Evolutionary conservation across 441 rosid genomes (phyloP), one percentile per base, ranked within the genome.

Genomic region (Omphalea diandra): DNA sequence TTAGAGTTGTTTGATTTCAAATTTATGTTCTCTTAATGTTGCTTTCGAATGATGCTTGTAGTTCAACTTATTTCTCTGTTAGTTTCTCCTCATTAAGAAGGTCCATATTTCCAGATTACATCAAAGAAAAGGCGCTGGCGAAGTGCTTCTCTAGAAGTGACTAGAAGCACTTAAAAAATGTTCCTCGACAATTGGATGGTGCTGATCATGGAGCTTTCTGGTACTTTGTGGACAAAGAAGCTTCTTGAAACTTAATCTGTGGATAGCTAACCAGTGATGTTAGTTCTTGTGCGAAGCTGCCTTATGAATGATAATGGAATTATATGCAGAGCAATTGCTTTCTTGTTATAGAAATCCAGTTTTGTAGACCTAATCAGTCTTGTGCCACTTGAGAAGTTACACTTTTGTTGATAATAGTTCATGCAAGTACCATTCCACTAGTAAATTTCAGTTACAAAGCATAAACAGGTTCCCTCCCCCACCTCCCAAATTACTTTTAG

Each of bases 121-220:
- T 64, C 79, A 33, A 81, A 80, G 80, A 88, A 80, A 64, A 80
- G 84, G 71, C 59, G 65, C 27, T 56, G 77, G 70, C 72, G 74
- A 44, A 79, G 78, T 58, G 70, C 80, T 74, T 82, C 86, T 35
- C 59, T 76, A 59, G 88, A 73, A 57, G 72, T 69, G 27, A 76
- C 70, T 32, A 77, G 67, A 73, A 80, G 78, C 79, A 52, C 68
- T 59, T 75, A 67, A 79, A 49, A 3, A 38, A 32, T 20, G 22
- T 46, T 38, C 14, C 20, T 3, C 35, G 32, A 31, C 31, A 20
- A 27, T 41, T 1, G 31, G 22, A 38, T 50, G 4, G 12, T 27
- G 36, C 62, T 7, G 29, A n/a, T 31, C 3, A 22, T 20, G 64
- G 67, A 66, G 62, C 62, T 29, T 60, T 54, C 12, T 32, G 32